phyloP scores from a whole-genome alignment of 2,329 filamentous ascomycete genomes.

The Mollisiaceae sp. region DNA sequence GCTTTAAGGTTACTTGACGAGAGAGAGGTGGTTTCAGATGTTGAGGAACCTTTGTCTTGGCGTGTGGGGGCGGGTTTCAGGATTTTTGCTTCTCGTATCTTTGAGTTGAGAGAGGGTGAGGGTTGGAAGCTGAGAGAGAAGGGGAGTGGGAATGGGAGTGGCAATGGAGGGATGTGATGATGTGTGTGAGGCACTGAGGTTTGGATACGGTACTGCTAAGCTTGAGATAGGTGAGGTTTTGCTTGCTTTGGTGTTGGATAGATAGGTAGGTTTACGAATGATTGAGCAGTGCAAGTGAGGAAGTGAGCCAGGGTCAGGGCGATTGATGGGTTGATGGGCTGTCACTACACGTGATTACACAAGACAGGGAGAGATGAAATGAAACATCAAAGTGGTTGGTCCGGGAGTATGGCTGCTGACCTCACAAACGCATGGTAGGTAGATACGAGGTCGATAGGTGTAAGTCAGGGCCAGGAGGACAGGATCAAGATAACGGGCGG shows the following conservation, averaged over 20 bases:
- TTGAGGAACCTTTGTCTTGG: slow-evolving; percentile 5
- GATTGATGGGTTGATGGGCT: neutral
- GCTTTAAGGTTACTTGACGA: neutral
- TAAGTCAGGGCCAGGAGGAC: neutral
- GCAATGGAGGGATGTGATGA: too few relatives aligned
- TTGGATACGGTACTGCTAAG: too few relatives aligned
- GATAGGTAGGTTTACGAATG: neutral
- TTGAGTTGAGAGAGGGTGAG: neutral
- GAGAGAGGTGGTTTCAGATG: neutral
- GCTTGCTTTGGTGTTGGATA: too few relatives aligned
- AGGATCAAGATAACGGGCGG: neutral
- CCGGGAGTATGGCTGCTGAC: neutral
- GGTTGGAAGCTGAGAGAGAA: too few relatives aligned
- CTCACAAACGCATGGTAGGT: too few relatives aligned
- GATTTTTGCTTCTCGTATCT: neutral
- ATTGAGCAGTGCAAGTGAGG: too few relatives aligned
- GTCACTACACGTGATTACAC: neutral
- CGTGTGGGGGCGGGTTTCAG: neutral
- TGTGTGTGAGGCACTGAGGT: too few relatives aligned
- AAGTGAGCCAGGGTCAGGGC: too few relatives aligned
- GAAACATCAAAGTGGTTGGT: slow-evolving; percentile 1
- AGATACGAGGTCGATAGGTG: too few relatives aligned
- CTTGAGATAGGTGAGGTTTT: too few relatives aligned
- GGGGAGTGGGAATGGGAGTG: too few relatives aligned
- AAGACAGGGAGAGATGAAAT: neutral